These are phyloP conservation scores for Colletotrichum sp. DNA, from an alignment of 2,329 filamentous ascomycete genomes.

Conservation along the genomic window DNA sequence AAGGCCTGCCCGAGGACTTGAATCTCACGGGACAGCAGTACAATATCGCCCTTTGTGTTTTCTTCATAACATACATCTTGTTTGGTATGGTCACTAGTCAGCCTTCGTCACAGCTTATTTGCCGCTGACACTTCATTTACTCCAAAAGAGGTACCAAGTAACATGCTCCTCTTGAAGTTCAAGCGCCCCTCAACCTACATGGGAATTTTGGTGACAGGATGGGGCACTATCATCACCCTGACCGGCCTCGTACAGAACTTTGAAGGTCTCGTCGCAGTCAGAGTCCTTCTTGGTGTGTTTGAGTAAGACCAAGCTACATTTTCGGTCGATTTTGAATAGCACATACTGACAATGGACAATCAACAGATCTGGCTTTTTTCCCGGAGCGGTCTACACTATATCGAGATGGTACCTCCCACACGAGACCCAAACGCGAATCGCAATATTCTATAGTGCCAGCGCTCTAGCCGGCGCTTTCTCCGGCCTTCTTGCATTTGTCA, in stretches of 20 bases:
- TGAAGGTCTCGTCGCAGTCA: slow-evolving; percentile 29
- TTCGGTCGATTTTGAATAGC: background rate
- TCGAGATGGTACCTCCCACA: slow-evolving; percentile 52
- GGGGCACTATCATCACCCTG: slow-evolving; percentile 26
- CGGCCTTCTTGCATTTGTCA: slow-evolving; percentile 61
- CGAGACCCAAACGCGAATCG: slow-evolving; percentile 42
- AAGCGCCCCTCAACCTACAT: slow-evolving; percentile 66
- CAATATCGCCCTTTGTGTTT: slow-evolving; percentile 58
- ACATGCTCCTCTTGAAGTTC: slow-evolving; percentile 67
- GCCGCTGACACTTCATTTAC: background rate
- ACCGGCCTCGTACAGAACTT: slow-evolving; percentile 27
- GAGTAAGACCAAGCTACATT: background rate
- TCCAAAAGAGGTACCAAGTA: slow-evolving; percentile 57
- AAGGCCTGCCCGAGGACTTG: slow-evolving; percentile 31
- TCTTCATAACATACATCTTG: slow-evolving; percentile 72
- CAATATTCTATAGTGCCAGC: slow-evolving; percentile 74
- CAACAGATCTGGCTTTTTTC: slow-evolving; percentile 51
- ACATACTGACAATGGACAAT: slow-evolving; percentile 28
- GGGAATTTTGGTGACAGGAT: slow-evolving; percentile 34
- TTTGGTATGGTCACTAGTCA: slow-evolving; percentile 43
- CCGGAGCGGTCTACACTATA: slow-evolving; percentile 54
- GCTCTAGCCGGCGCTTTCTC: slow-evolving; percentile 72
- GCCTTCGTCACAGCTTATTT: background rate
- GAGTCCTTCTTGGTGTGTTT: slow-evolving; percentile 42
- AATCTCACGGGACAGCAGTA: slow-evolving; percentile 58